Base-by-base conservation (phyloP, 2,329 filamentous ascomycete genomes). In the Helotiales sp. region DNA sequence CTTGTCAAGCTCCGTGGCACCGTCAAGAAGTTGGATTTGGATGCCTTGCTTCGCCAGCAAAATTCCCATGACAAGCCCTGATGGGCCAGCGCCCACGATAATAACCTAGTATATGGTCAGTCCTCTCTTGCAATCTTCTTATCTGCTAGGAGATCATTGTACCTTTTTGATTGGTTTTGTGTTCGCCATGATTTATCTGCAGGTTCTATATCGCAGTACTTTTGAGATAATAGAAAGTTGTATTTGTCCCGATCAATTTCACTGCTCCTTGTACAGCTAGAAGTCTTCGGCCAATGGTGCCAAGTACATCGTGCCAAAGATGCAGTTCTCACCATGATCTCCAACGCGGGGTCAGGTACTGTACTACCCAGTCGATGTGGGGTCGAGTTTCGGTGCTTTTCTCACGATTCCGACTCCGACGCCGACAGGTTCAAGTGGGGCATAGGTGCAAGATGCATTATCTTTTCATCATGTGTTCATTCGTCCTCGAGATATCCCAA, bases 11-110 rank as follows among this genome's bases (percentile, higher is more conserved):
- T 79, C 73, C 19, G 75, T 68, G 2, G 79, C 75, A 2, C 79
- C 79, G 64, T 88, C 85, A 54, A 87, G 74, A 15, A 85, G 73
- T 25, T 77, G 77, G 46, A 82, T 77, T 34, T 75, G 70, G 57
- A 85, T 81, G 48, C 77, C 75, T 52, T 79, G 75, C 63, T 80
- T 78, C n/a, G 80, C 75, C 8, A 85, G 77, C 3, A 84, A 75
- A 2, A 84, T 73, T 7, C 73, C 78, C 15, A 79, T 73, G 6
- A 81, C 72, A 1, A 81, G 72, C 12, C 79, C 79, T 0, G 78
- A 76, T 1, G 78, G 79, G 25, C 78, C 79, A 19, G 78, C 79
- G 48, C 79, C 79, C 8, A 80, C 76, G 48, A 81, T 74, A 27
- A 80, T 63, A 38, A 78, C 69, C 75, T 63, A n/a, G 8, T 9